phyloP scores from a whole-genome alignment of 2,329 filamentous ascomycete species.

The Diaporthe sp. region DNA sequence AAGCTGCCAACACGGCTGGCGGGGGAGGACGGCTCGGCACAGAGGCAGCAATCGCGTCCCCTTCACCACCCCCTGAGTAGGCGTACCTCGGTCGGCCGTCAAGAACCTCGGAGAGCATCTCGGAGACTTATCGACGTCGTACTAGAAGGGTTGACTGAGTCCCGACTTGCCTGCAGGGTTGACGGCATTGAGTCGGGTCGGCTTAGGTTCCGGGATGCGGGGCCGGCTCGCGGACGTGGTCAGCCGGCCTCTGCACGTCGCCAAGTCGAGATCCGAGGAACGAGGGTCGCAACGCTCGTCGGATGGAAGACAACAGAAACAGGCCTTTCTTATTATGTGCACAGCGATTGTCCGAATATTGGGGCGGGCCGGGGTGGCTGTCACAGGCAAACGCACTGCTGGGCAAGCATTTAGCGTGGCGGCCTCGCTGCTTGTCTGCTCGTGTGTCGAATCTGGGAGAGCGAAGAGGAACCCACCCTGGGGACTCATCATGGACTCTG shows the following conservation, averaged over 20 bases:
- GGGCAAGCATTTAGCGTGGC: neutral
- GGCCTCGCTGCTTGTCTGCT: neutral
- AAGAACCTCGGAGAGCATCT: neutral
- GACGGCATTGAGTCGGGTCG: slow-evolving; percentile 7
- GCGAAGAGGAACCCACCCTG: neutral
- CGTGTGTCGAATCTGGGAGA: neutral
- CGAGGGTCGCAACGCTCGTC: neutral
- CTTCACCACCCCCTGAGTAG: neutral
- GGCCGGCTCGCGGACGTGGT: slow-evolving; percentile 37
- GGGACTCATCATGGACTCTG: neutral
- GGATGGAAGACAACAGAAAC: neutral
- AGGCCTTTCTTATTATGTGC: no score
- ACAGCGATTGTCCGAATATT: neutral
- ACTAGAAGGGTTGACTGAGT: slow-evolving; percentile 28
- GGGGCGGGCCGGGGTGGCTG: neutral
- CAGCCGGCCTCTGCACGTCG: slow-evolving; percentile 26
- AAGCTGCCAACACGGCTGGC: neutral
- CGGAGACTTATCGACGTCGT: neutral
- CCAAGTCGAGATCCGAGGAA: slow-evolving; percentile 20
- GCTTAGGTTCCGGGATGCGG: slow-evolving; percentile 36
- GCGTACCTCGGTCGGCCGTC: neutral
- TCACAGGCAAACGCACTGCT: neutral
- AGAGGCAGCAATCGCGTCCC: neutral
- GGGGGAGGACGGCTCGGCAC: neutral
- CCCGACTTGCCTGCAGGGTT: slow-evolving; percentile 7